phyloP scores from a whole-genome alignment of 371 early-diverging fungal genomes.

The Syncephalastrum sp. region DNA sequence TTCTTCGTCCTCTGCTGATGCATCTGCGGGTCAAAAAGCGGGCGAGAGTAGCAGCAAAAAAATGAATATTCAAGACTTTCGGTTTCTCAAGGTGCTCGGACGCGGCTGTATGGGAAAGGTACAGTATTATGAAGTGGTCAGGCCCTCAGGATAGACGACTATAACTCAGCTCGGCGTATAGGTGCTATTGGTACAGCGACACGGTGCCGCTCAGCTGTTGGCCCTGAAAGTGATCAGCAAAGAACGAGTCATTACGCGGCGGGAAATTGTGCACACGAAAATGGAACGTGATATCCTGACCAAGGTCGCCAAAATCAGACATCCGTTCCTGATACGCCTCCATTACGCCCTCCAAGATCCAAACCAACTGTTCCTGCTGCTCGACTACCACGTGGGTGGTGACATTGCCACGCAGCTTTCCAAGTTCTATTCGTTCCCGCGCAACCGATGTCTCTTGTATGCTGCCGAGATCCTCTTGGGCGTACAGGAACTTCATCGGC shows the following conservation, averaged over 20 bases:
- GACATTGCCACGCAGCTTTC: slow-evolving; percentile 90
- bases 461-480: slow-evolving; percentile 88
- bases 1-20: no score
- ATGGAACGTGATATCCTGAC: slow-evolving; percentile 49
- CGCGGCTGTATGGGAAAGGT: slow-evolving; percentile 55
- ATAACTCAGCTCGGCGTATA: slow-evolving; percentile 3
- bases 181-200: slow-evolving; percentile 84
- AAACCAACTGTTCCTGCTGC: slow-evolving; percentile 88
- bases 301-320: slow-evolving; percentile 45
- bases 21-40: neutral
- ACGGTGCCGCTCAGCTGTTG: slow-evolving; percentile 68
- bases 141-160: neutral
- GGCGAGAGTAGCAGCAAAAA: slow-evolving; percentile 4
- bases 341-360: slow-evolving; percentile 92
- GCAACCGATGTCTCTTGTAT: slow-evolving; percentile 60
- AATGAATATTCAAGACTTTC: slow-evolving; percentile 38
- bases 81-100: slow-evolving; percentile 49
- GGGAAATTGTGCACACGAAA: slow-evolving; percentile 78
- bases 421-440: slow-evolving; percentile 31
- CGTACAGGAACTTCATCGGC: slow-evolving; percentile 82
- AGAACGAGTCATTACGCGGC: slow-evolving; percentile 78
- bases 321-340: slow-evolving; percentile 93
- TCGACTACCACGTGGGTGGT: slow-evolving; percentile 95
- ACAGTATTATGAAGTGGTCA: neutral
- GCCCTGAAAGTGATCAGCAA: slow-evolving; percentile 97